Evolutionary conservation across 116 monocot genomes (phyloP), one percentile per base, ranked within the genome.

Genomic region (Zostera marina): DNA sequence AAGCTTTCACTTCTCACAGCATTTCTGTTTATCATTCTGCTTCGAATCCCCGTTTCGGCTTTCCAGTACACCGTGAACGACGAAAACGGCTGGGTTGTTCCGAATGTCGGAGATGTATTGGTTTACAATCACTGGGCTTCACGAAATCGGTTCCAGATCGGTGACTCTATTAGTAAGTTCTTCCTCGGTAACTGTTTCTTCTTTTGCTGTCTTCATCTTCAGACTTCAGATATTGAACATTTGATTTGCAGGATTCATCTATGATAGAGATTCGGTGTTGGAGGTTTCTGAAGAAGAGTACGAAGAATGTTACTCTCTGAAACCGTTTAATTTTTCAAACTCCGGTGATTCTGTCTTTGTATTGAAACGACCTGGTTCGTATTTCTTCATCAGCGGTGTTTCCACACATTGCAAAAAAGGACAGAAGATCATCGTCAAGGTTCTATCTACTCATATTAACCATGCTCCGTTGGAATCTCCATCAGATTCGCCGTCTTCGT

Each of bases 321-420:
- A 67, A 48, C 85, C 85, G 5, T 14, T 63, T 58, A 68, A 68
- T 62, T 81, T 70, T 72, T 72, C 72, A 55, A 76, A 78, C 75
- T 67, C 60, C 68, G 87, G 81, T 7, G 47, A 63, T 19, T 79
- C 81, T 1, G 65, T 63, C 71, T 59, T 56, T 65, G 54, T 17
- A 53, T 62, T 87, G 21, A 54, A 64, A 45, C 65, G 15, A 8
- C 51, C 64, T 4, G 81, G 81, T 0, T 58, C 55, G 20, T 76
- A 72, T 73, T 87, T 79, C 76, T 87, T 87, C 87, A 78, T 81
- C 32, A 87, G 87, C 60, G 87, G 87, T 12, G 74, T 72, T 2
- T 3, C 54, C 3, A 79, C 73, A 3, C 87, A 81, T 63, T 87
- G 87, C 73, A 64, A 81, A 58, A 57, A 42, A 11, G 87, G 87